A percentile compares a stretch with the other conserved stretches of the same genome.
Evolutionary conservation across 2,329 filamentous ascomycete species (phyloP).

Genomic region (Pestalotiopsis sp.): DNA sequence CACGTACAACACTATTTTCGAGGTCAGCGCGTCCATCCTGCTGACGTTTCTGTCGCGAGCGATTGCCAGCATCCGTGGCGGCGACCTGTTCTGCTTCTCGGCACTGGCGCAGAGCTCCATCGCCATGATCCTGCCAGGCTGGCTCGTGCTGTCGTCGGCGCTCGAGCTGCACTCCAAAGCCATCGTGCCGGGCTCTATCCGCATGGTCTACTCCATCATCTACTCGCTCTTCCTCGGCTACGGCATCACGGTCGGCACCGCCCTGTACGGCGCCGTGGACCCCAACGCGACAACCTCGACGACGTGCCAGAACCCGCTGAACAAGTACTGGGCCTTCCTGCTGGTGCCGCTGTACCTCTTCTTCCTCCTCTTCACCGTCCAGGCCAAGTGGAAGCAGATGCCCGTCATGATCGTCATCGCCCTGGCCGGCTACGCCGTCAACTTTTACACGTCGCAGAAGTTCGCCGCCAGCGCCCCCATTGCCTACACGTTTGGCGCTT

Average conservation of each 20-base stretch:
- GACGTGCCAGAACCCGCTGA: conserved; percentile 48
- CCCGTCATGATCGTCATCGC: conserved; percentile 78
- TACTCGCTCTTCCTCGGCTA: conserved; percentile 73
- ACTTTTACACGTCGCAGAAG: conserved; percentile 70
- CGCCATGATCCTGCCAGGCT: conserved; percentile 71
- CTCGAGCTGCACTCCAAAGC: conserved; percentile 71
- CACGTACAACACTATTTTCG: conserved; percentile 61
- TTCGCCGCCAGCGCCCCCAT: conserved; percentile 75
- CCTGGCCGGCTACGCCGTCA: conserved; percentile 75
- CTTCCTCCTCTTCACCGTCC: conserved; percentile 75
- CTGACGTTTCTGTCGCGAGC: conserved; percentile 70
- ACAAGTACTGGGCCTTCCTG: conserved; percentile 57
- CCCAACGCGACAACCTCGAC: conserved; percentile 43
- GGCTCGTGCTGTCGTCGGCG: conserved; percentile 56
- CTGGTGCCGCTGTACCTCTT: conserved; percentile 72
- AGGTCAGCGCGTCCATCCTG: conserved; percentile 60
- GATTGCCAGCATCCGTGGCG: conserved; percentile 65
- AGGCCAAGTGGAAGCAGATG: conserved; percentile 80
- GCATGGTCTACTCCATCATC: conserved; percentile 73
- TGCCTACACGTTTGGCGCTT: conserved; percentile 75
- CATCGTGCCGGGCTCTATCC: conserved; percentile 70
- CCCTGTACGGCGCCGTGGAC: conserved; percentile 54
- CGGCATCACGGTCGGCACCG: conserved; percentile 64
- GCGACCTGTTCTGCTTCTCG: conserved; percentile 70
- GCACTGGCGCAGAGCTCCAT: conserved; percentile 74